These are phyloP conservation scores for Zymoseptoria pseudotritici DNA, from an alignment of 2,329 filamentous ascomycete genomes.

Conservation along the genomic window DNA sequence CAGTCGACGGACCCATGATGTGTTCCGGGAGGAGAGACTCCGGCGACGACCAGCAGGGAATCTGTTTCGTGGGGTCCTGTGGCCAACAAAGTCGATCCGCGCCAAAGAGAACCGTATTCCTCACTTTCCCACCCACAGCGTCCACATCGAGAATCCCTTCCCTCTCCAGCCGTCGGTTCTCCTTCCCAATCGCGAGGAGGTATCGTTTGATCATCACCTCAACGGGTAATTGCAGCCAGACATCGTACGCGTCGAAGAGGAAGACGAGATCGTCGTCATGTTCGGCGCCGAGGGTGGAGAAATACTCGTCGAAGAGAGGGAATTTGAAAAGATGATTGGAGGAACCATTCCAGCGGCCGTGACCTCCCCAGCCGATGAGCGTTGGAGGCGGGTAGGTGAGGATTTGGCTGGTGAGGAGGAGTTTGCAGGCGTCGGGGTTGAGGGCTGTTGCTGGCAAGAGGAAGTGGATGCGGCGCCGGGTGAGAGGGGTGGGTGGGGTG, in stretches of 20 bases:
- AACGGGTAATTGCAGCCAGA: conserved; percentile 57
- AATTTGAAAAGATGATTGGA: conserved; percentile 13
- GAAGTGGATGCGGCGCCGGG: conserved; percentile 1
- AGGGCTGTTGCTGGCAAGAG: conserved; percentile 4
- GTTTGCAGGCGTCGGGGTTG: conserved; percentile 6
- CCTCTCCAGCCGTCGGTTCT: conserved; percentile 38
- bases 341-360: conserved; percentile 8
- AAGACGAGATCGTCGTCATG: conserved; percentile 51
- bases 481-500: not conserved
- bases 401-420: conserved; percentile 37
- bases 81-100: conserved; percentile 25
- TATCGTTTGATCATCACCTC: conserved; percentile 57
- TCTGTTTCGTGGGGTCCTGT: conserved; percentile 6
- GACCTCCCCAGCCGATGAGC: conserved; percentile 8
- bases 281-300: conserved; percentile 5
- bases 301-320: conserved; percentile 10
- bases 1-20: conserved; percentile 6
- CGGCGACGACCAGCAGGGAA: conserved; percentile 5
- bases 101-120: conserved; percentile 28
- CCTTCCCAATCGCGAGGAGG: conserved; percentile 17
- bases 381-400: conserved; percentile 53
- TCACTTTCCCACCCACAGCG: conserved; percentile 48
- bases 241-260: conserved; percentile 56
- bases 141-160: conserved; percentile 38
- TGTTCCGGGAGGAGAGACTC: conserved; percentile 4